Base-by-base conservation (phyloP, 192 early-diverging fungal species). In the Gryganskiella cystojenkinii region DNA sequence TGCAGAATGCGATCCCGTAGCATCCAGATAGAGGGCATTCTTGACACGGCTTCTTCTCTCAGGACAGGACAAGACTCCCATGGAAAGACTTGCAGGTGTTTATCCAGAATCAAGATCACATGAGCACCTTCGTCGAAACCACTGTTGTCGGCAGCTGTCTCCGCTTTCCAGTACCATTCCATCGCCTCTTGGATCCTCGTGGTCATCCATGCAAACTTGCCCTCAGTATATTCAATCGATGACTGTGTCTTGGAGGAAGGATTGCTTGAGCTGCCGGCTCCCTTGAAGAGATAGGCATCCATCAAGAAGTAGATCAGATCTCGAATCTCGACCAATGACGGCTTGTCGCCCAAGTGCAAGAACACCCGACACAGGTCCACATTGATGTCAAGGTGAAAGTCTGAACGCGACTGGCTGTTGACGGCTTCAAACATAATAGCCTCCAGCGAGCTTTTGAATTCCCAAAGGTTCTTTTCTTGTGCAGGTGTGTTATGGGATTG, bases 31-130 rank as follows among this genome's bases (percentile, higher is more conserved):
- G 91, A 96, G 0, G 94, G 94, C 34, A 97, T 51, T 27, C 98
- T 90, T 3, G 93, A 96, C 0, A 95, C 87, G 0, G 97, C 79
- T 49, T 84, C 81, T 4, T 71, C 76, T 44, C 94, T 87, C 34
- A 99, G 60, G 25, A 80, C 82, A 0, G 95, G 93, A 25, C 96
- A 61, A 47, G 87, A 92, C 74, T 99, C 98, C 90, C 97, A 95
- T 2, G 98, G 98, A 5, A 98, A 80, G 60, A 84, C 82, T 61
- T 98, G 94, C 0, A 90, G 74, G 58, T 95, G 81, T 69, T 95
- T 95, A 59, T 98, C 97, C 27, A 95, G 82, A 10, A 97, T 89
- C 30, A 99, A 62, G 42, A 99, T 87, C 3, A 93, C 63, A 76
- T 98, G 95, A 4, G 80, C 67, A 7, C 71, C 70, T 24, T 82